Percentiles rank a stretch among this genome's conserved stretches.
phyloP scores from a whole-genome alignment of 23 red algal genomes.

The Gracilaria domingensis region DNA sequence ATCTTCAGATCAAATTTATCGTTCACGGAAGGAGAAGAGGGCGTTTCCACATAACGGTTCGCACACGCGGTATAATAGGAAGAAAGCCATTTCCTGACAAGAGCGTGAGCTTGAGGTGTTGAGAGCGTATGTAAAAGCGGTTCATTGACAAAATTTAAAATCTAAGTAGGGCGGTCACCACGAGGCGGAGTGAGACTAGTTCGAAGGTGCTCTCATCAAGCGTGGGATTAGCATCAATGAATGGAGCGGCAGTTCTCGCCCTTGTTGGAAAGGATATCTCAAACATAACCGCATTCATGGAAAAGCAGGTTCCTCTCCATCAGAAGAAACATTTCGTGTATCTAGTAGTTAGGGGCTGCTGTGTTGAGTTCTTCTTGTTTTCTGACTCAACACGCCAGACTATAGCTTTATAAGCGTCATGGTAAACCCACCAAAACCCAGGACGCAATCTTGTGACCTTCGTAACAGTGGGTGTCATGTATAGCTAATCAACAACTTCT shows the following conservation, averaged over 20 bases:
- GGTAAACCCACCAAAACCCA: no score
- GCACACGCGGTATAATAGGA: conserved; percentile 51
- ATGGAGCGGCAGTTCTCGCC: conserved; percentile 44
- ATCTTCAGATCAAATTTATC: conserved; percentile 19
- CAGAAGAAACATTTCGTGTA: conserved; percentile 67
- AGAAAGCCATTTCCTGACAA: conserved; percentile 34
- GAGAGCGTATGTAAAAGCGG: not conserved
- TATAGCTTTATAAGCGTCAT: no score
- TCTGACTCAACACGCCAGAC: no score
- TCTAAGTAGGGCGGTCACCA: not conserved
- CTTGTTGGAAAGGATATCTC: conserved; percentile 56
- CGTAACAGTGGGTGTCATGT: no score
- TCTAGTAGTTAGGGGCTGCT: no score
- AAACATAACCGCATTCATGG: conserved; percentile 62
- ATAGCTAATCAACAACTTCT: no score
- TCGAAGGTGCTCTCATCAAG: not conserved
- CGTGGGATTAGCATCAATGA: conserved; percentile 39
- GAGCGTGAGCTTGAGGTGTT: conserved; percentile 23
- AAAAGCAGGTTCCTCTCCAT: conserved; percentile 40
- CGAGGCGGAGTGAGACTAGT: conserved; percentile 5
- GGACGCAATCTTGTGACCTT: no score
- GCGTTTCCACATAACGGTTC: conserved; percentile 24
- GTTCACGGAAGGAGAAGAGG: not conserved
- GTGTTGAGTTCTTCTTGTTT: no score
- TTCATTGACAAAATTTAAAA: conserved; percentile 47